A percentile compares a stretch with the other conserved stretches of the same genome.
Evolutionary conservation across 352 stramenopile species (phyloP).

Genomic region (Peronospora tabacina): DNA sequence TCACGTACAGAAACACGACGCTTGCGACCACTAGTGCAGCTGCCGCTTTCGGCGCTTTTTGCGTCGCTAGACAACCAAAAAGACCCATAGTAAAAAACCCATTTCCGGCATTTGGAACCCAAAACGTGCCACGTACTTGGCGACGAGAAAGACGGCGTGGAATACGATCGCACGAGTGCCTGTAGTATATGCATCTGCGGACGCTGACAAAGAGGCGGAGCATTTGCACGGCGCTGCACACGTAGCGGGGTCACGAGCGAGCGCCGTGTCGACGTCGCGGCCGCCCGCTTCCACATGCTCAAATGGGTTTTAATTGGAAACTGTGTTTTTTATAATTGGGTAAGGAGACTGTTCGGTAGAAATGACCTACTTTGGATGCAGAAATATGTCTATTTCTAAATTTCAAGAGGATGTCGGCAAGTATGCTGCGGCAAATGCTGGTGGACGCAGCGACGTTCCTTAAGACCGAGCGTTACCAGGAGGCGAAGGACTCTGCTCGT

Average conservation of each 20-base stretch:
- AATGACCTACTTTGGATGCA: not conserved
- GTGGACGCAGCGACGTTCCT: conserved; percentile 60
- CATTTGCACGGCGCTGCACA: not conserved
- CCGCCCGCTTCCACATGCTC: conserved; percentile 25
- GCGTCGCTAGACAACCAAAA: conserved; percentile 13
- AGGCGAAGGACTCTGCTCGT: conserved; percentile 55
- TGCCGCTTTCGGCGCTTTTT: conserved; percentile 23
- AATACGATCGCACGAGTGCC: conserved; percentile 15
- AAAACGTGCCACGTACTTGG: conserved; percentile 16
- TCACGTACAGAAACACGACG: conserved; percentile 45
- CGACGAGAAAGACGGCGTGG: conserved; percentile 11
- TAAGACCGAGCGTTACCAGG: conserved; percentile 66
- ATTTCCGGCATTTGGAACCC: conserved; percentile 4
- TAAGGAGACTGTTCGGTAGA: not conserved
- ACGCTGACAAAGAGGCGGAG: not conserved
- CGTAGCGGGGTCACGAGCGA: conserved; percentile 8
- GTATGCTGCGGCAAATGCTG: conserved; percentile 71
- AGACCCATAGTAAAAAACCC: not conserved
- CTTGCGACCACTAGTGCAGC: conserved; percentile 30
- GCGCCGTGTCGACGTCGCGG: conserved; percentile 10
- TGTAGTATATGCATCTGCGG: conserved; percentile 5
- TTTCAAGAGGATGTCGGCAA: conserved; percentile 41
- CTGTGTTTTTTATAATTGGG: not conserved
- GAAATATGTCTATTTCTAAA: not conserved
- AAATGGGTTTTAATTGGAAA: conserved; percentile 1